A percentile compares a stretch with the other conserved stretches of the same genome.
Conservation (phyloP, 305 asterid species). For the Fraxinus albicans region DNA sequence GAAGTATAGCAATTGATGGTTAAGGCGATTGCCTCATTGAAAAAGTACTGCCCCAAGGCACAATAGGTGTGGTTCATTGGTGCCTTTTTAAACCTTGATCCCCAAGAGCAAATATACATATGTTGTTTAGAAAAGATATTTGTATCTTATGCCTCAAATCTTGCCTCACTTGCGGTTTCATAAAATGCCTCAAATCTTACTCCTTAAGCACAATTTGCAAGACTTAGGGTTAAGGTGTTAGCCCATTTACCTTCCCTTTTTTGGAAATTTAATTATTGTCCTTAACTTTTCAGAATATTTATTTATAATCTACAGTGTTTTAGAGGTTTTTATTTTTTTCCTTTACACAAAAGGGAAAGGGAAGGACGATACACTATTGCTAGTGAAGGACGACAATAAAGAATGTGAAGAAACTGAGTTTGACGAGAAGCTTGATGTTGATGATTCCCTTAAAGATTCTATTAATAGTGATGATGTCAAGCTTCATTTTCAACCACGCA, state of each 20-base stretch:
- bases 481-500: background rate
- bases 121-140: background rate
- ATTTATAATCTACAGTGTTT: background rate
- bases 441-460: background rate
- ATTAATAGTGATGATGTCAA: background rate
- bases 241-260: background rate
- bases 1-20: background rate
- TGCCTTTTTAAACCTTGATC: background rate
- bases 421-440: background rate
- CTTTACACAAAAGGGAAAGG: background rate
- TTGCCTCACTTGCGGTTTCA: background rate
- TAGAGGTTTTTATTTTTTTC: background rate
- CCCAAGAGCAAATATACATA: background rate
- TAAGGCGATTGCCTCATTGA: background rate
- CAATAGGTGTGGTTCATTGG: background rate
- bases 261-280: background rate
- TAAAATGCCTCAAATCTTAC: background rate
- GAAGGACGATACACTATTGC: background rate
- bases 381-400: background rate
- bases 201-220: background rate
- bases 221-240: background rate
- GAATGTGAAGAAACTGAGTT: background rate
- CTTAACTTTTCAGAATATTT: background rate
- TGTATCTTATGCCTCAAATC: background rate
- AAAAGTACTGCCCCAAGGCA: background rate